Evolutionary conservation across 2,329 filamentous ascomycete species (phyloP), one percentile per base, ranked within the genome.

Genomic region (Pseudonectria foliicola): DNA sequence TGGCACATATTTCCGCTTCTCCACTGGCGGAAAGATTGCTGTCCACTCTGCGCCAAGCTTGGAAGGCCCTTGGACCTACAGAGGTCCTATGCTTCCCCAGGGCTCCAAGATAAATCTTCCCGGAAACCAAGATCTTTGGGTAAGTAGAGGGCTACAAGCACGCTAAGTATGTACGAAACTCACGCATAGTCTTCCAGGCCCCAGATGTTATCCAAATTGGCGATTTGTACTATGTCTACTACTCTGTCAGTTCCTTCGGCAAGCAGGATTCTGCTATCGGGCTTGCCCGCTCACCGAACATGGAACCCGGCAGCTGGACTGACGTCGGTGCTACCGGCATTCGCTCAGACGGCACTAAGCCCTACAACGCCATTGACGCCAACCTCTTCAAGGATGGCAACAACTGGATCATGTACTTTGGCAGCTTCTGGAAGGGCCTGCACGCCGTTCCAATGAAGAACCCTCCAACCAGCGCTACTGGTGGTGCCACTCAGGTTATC

Each of bases 371-470:
- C 28, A 79, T 86, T 46, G 82, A 80, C 48, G 56, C 64, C 2
- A 75, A 73, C 43, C 52, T 79, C 3, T 55, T 77, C 40, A 50
- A 61, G 6, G 60, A 58, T 15, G 57, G 55, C 7, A 69, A 67
- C 45, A 77, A 71, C 0, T 38, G 30, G 21, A 66, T 67, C 37
- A 58, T 80, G 51, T 74, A 66, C 40, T 85, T 83, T 43, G 82
- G 81, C 25, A 80, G 75, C 10, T 85, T 82, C 66, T 86, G 80
- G 78, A 56, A 62, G 4, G 72, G 77, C 48, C 66, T 85, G 35
- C 81, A 75, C 59, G 73, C 75, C 48, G 73, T 76, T 1, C 52
- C 62, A 14, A 68, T 83, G 55, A 50, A 45, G 23, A 50, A 49
- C 26, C 45, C 53, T 1, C 52, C 56, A 4, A 59, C 53, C 10